Evolutionary conservation across 345 rosid species (phyloP).

Genomic region (Murraya paniculata): DNA sequence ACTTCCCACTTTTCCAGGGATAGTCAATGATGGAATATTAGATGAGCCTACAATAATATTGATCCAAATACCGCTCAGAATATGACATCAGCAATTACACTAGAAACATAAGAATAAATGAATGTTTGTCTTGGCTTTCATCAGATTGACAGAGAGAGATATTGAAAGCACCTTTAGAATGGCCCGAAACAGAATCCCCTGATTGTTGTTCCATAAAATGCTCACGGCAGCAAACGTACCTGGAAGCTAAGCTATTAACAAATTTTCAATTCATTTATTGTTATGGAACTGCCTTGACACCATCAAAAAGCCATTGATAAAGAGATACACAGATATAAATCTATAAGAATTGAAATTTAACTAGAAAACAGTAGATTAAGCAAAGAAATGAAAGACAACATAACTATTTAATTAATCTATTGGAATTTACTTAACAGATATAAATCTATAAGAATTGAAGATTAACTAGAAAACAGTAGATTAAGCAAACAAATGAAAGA

Average conservation of each 20-base stretch:
- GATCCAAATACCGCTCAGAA: neutral
- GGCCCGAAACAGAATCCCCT: constrained; percentile 27
- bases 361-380: neutral
- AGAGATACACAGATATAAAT: neutral
- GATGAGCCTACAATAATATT: constrained; percentile 36
- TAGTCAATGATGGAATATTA: constrained; percentile 28
- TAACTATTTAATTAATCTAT: neutral
- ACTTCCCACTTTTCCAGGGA: constrained; percentile 31
- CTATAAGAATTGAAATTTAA: neutral
- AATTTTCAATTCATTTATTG: neutral
- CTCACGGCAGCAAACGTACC: constrained; percentile 19
- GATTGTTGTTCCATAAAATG: constrained; percentile 47
- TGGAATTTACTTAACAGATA: neutral
- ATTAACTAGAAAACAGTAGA: neutral
- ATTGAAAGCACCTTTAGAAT: constrained; percentile 30
- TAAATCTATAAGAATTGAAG: neutral
- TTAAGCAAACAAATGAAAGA: neutral
- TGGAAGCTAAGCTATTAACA: neutral
- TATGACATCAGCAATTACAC: neutral
- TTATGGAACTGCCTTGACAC: neutral
- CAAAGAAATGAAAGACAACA: neutral
- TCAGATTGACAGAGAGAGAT: neutral
- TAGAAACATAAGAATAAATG: neutral
- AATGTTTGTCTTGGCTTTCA: neutral
- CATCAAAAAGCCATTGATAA: neutral